Base-by-base conservation (phyloP, 805 yeast species). In the Kuraishia capsulata region DNA sequence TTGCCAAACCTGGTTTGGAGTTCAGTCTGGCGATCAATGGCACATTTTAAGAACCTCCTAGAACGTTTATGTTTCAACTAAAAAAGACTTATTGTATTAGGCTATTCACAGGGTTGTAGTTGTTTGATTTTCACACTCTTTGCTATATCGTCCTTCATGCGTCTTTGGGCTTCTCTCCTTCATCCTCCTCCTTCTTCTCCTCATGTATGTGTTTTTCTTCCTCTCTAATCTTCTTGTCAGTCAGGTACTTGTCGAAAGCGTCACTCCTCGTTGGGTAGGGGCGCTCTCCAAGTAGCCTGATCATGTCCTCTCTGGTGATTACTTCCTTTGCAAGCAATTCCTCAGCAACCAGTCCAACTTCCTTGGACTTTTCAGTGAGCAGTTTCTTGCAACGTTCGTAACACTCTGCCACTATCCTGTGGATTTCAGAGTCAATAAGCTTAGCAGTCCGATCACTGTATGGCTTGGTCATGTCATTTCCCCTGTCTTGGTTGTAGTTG, bases 201-300 rank as follows among this genome's bases (percentile, higher is more conserved):
- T 28, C 31, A 11, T 28, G 17, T 8, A 11, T 9, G n/a, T 31
- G 19, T 16, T 16, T 34, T 16, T 34, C 30, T 16, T 34, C 20
- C 28, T 21, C 14, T 17, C 16, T 20, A 5, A 19, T 30, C 26
- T 34, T 17, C 41, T 28, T 38, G 11, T 21, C 34, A 49, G 74
- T 84, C 43, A 89, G 64, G 52, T 89, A 89, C 56, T 85, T 86
- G 58, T 87, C 95, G 60, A 89, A 88, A 1, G 95, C 95, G 53
- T 83, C 94, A 51, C 83, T 83, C 54, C 76, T 71, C 53, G 82
- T 86, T 13, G 78, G 75, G 67, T 78, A 83, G 30, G 89, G 89
- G 50, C 94, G 69, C 45, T 80, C 77, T 1, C 95, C 95, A 26
- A 83, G 67, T 28, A 85, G 52, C 37, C 83, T 65, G 38, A 84